These are phyloP conservation scores for Mucor racemosus DNA, from an alignment of 371 early-diverging fungal genomes.

Conservation along the genomic window DNA sequence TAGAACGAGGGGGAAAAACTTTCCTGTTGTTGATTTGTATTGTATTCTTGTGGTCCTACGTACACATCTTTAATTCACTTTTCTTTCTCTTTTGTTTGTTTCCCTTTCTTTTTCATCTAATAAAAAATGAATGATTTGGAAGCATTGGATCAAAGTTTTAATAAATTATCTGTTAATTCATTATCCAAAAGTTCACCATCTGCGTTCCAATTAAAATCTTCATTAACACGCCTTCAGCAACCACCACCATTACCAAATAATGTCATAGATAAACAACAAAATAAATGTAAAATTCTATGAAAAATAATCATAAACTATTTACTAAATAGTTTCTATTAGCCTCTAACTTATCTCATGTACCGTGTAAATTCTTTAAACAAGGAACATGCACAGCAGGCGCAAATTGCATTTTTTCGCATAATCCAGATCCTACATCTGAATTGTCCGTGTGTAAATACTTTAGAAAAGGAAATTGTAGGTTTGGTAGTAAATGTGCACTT, in stretches of 20 bases:
- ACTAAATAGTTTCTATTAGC: constrained; percentile 3
- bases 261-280: too few relatives aligned
- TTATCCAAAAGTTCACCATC: constrained; percentile 26
- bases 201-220: neutral
- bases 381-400: constrained; percentile 80
- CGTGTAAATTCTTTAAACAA: constrained; percentile 81
- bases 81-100: too few relatives aligned
- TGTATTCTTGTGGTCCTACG: too few relatives aligned
- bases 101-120: too few relatives aligned
- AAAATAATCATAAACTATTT: too few relatives aligned
- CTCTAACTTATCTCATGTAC: constrained; percentile 66
- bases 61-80: too few relatives aligned
- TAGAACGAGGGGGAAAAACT: too few relatives aligned
- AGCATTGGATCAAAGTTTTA: neutral
- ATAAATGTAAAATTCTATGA: too few relatives aligned
- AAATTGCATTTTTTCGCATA: constrained; percentile 80
- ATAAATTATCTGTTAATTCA: constrained; percentile 1
- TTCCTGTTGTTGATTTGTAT: too few relatives aligned
- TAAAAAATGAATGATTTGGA: neutral
- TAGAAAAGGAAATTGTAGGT: constrained; percentile 81
- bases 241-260: neutral
- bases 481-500: constrained; percentile 79
- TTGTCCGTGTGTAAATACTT: constrained; percentile 76
- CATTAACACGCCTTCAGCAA: neutral
- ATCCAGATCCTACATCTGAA: constrained; percentile 59